These are phyloP conservation scores for Penicillium robsamsonii DNA, from an alignment of 495 filamentous ascomycete genomes.

Conservation along the genomic window DNA sequence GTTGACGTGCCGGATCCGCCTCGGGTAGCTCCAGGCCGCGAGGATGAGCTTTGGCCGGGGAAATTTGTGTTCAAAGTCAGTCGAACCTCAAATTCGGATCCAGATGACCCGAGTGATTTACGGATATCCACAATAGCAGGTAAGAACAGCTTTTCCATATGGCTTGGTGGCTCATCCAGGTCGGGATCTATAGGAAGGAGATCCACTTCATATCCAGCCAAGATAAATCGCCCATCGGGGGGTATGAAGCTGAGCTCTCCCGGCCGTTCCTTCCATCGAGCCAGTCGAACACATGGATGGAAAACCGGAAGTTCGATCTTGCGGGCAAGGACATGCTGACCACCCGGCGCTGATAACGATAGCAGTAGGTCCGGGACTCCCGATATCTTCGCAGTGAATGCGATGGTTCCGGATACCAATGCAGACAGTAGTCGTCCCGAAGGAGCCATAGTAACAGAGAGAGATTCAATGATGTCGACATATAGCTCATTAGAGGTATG, in stretches of 20 bases:
- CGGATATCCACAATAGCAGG: conserved; percentile 80
- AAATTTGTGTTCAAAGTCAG: conserved; percentile 67
- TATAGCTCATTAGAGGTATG: conserved; percentile 98
- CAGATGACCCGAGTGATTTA: conserved; percentile 68
- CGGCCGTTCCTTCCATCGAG: conserved; percentile 79
- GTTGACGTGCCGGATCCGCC: conserved; percentile 54
- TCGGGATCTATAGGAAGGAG: conserved; percentile 63
- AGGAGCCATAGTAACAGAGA: conserved; percentile 82
- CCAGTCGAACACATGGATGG: conserved; percentile 89
- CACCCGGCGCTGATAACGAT: conserved; percentile 72
- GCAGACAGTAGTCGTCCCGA: conserved; percentile 85
- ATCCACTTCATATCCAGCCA: conserved; percentile 94
- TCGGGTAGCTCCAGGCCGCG: conserved; percentile 34
- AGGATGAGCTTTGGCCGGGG: conserved; percentile 37
- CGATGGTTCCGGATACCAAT: conserved; percentile 87
- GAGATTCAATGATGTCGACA: conserved; percentile 89
- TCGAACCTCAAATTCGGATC: conserved; percentile 86
- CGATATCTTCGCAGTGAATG: conserved; percentile 91
- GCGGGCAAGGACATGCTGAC: conserved; percentile 66
- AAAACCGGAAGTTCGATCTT: conserved; percentile 90
- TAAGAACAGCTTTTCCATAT: conserved; percentile 67
- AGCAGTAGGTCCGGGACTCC: conserved; percentile 88
- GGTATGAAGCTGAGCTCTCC: conserved; percentile 93
- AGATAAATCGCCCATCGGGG: conserved; percentile 90
- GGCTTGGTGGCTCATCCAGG: conserved; percentile 44